Percentiles rank a stretch among this genome's conserved stretches.
phyloP scores from a whole-genome alignment of 805 yeast genomes.

The Grigorovia humatica region DNA sequence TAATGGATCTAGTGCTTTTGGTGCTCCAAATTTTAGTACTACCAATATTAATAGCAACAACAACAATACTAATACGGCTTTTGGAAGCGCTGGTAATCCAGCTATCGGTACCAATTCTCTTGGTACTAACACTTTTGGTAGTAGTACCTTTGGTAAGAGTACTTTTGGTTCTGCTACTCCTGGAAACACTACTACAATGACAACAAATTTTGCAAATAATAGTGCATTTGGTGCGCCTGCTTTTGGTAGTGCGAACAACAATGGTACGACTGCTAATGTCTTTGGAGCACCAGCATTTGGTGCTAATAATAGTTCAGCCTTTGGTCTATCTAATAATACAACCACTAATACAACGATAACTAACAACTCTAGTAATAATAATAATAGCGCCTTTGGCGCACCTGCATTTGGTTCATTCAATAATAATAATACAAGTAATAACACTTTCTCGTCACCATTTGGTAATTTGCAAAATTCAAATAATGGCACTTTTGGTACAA shows the following conservation, averaged over 20 bases:
- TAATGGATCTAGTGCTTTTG: neutral
- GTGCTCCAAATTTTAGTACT: constrained; percentile 18
- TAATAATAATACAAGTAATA: constrained; percentile 3
- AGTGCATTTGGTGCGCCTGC: constrained; percentile 17
- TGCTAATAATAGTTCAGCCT: neutral
- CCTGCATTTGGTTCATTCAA: neutral
- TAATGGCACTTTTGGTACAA: neutral
- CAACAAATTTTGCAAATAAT: constrained; percentile 1
- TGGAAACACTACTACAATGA: neutral
- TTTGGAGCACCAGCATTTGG: constrained; percentile 14
- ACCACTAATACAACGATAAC: neutral
- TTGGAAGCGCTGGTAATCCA: too few relatives aligned
- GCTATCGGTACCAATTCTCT: too few relatives aligned
- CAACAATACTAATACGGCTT: neutral
- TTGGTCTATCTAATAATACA: too few relatives aligned
- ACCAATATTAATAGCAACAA: neutral
- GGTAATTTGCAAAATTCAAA: constrained; percentile 4
- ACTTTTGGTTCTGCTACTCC: constrained; percentile 12
- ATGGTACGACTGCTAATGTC: constrained; percentile 5
- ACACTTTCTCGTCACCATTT: constrained; percentile 5
- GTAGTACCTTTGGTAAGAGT: constrained; percentile 12
- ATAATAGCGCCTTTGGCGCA: constrained; percentile 14
- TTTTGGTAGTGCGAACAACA: neutral
- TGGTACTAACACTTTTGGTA: neutral
- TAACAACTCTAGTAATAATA: neutral